Base-by-base conservation (phyloP, 768 basidiomycete genomes). In the Agaricus sinodeliciosus region DNA sequence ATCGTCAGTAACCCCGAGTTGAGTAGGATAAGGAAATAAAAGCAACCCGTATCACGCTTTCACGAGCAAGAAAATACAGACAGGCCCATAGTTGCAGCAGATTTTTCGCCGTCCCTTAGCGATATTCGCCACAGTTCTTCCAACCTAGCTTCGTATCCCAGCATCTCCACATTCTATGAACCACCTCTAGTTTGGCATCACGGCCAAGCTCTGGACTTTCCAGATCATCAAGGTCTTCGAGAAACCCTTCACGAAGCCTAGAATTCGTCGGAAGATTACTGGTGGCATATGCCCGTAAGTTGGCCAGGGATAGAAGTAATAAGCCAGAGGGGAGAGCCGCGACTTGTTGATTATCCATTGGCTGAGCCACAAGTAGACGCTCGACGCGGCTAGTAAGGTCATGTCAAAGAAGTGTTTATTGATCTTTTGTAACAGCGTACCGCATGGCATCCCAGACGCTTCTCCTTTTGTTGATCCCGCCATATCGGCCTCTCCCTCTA, bases 81-180 rank as follows among this genome's bases (percentile, higher is more conserved):
- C 22, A 3, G 3, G n/a, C n/a, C n/a, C n/a, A 22, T 31, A 31
- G 31, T 31, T 11, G 8, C 11, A 31, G 31, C 11, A 31, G 31
- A 31, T 31, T 8, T 2, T 5, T 31, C 5, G 3, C 26, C 43
- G 11, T n/a, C 4, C 18, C 19, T 40, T 25, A 46, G 27, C n/a
- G 41, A 19, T 44, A 42, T 31, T 41, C 55, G 5, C 53, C 36
- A 55, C 47, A 57, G 49, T 45, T 55, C n/a, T 62, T 69, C 87
- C 84, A 93, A 16, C 79, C 84, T 16, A 89, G 72, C n/a, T 73
- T 69, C 6, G 60, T 67, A 0, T 86, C 86, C 91, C 92, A 97
- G 51, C 81, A 82, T 60, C 86, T 80, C 90, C 93, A 92, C 82
- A 95, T 92, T 63, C 90, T 70, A 45, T 92, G 82, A 4, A 95